phyloP scores from a whole-genome alignment of 2,329 filamentous ascomycete genomes.

The Pseudogymnoascus sp. region DNA sequence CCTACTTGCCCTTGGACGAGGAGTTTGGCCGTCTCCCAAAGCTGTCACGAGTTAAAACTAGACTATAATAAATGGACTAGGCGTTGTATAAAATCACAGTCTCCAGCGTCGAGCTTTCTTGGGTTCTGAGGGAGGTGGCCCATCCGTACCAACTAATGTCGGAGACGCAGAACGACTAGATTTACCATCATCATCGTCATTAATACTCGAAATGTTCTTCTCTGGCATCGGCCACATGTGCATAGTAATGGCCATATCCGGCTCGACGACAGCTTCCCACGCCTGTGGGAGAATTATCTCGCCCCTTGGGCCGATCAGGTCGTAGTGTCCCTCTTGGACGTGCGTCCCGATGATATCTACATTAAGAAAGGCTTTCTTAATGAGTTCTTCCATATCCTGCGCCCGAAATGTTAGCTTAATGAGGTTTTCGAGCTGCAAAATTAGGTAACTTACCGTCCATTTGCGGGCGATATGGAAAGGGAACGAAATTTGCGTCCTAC shows the following conservation, averaged over 20 bases:
- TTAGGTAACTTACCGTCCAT: constrained; percentile 40
- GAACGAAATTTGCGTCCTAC: constrained; percentile 83
- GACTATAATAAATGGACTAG: background rate
- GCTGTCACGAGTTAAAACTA: background rate
- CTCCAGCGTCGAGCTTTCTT: background rate
- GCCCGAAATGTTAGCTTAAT: constrained; percentile 11
- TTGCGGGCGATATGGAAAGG: constrained; percentile 76
- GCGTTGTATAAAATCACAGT: background rate
- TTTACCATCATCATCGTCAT: constrained; percentile 17
- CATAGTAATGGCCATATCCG: constrained; percentile 62
- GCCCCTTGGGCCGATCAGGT: constrained; percentile 60
- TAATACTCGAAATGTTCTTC: too few relatives aligned
- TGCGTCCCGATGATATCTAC: constrained; percentile 67
- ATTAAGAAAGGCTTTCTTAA: constrained; percentile 73
- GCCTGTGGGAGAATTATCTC: constrained; percentile 72
- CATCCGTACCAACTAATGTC: too few relatives aligned
- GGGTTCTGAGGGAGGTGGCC: background rate
- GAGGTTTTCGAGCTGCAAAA: background rate
- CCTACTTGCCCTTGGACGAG: background rate
- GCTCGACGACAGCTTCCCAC: constrained; percentile 72
- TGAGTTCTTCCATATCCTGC: constrained; percentile 74
- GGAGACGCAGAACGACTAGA: background rate
- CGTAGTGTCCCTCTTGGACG: constrained; percentile 69
- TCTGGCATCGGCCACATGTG: constrained; percentile 52
- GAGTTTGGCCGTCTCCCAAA: background rate